phyloP scores from a whole-genome alignment of 495 filamentous ascomycete genomes.

The Margaritispora aquatica region DNA sequence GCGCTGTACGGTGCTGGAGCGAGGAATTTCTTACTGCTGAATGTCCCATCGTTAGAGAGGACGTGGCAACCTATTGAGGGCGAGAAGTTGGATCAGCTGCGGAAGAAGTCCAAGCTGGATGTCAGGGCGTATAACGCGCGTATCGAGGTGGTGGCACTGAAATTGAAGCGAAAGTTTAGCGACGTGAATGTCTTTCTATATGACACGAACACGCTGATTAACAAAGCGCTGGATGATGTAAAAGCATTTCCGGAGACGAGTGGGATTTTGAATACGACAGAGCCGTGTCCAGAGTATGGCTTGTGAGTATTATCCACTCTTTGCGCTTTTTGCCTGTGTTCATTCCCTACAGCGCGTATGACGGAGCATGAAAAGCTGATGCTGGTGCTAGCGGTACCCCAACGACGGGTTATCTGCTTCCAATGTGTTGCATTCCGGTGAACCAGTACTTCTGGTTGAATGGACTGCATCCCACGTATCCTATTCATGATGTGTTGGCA shows the following conservation, averaged over 20 bases:
- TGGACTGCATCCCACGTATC: constrained; percentile 51
- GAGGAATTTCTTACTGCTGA: neutral
- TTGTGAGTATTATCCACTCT: neutral
- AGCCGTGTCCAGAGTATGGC: neutral
- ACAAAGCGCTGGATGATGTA: constrained; percentile 45
- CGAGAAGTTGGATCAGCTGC: neutral
- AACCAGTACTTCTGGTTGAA: constrained; percentile 61
- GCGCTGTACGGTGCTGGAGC: neutral
- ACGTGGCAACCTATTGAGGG: neutral
- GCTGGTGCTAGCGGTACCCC: constrained; percentile 41
- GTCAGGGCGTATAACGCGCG: constrained; percentile 23
- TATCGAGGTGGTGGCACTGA: constrained; percentile 25
- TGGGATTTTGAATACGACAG: neutral
- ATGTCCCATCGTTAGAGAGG: neutral
- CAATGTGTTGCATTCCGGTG: constrained; percentile 42
- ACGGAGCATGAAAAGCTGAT: too few relatives aligned
- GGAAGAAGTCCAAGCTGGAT: neutral
- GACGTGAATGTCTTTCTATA: constrained; percentile 38
- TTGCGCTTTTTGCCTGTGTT: neutral
- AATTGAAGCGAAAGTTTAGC: constrained; percentile 27
- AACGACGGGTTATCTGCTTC: constrained; percentile 35
- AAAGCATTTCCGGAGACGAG: constrained; percentile 29
- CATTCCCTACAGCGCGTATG: too few relatives aligned
- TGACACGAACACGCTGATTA: constrained; percentile 42
- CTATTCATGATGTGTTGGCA: constrained; percentile 50